Evolutionary conservation across 345 rosid species (phyloP).

Genomic region (Populus pruinosa): DNA sequence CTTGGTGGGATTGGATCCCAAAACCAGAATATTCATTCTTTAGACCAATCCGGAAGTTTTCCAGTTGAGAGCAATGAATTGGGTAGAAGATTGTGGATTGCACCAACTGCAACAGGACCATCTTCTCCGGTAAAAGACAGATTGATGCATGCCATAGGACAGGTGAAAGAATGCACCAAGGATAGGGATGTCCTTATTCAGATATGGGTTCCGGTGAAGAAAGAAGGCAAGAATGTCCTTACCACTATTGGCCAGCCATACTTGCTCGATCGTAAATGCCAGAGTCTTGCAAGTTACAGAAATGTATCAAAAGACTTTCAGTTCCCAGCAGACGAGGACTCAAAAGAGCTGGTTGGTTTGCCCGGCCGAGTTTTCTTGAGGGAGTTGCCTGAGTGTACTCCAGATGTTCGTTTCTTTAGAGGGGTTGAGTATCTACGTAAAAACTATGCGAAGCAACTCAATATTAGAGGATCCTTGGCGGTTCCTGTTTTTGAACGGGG

Average conservation of each 20-base stretch:
- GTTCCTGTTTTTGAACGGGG: constrained; percentile 79
- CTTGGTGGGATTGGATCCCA: constrained; percentile 18
- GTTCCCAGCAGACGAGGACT: constrained; percentile 66
- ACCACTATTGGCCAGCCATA: constrained; percentile 77
- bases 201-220: constrained; percentile 78
- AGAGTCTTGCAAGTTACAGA: constrained; percentile 63
- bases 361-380: constrained; percentile 80
- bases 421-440: constrained; percentile 74
- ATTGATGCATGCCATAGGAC: constrained; percentile 45
- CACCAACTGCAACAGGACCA: constrained; percentile 36
- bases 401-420: constrained; percentile 81
- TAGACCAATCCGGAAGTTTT: constrained; percentile 28
- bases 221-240: constrained; percentile 59
- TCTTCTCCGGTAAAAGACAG: constrained; percentile 55
- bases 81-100: constrained; percentile 66
- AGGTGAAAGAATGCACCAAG: constrained; percentile 51
- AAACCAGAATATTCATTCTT: constrained; percentile 23
- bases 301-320: constrained; percentile 61
- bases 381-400: constrained; percentile 91
- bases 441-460: constrained; percentile 49
- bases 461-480: constrained; percentile 79
- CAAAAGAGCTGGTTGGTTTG: constrained; percentile 60
- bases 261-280: constrained; percentile 45
- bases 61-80: constrained; percentile 42
- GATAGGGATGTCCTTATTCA: constrained; percentile 67